phyloP scores from a whole-genome alignment of 2,329 filamentous ascomycete genomes.

The Pleoardoris graminearum region DNA sequence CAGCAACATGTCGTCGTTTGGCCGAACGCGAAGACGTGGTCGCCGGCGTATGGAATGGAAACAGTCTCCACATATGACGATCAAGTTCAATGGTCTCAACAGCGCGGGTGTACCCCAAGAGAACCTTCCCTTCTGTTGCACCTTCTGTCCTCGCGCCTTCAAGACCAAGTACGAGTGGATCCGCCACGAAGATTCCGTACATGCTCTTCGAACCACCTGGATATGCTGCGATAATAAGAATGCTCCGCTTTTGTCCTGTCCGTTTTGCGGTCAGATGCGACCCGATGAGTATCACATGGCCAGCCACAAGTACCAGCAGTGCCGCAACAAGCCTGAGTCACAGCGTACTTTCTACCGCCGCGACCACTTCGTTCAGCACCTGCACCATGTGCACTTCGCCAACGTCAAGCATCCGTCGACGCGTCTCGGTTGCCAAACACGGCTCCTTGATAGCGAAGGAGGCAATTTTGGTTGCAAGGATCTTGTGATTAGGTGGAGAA shows the following conservation, averaged over 20 bases:
- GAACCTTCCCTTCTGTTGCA: slow-evolving; percentile 43
- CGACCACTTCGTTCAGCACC: slow-evolving; percentile 42
- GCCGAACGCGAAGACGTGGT: slow-evolving; percentile 39
- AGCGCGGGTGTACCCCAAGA: slow-evolving; percentile 34
- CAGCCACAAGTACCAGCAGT: slow-evolving; percentile 42
- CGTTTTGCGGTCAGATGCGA: slow-evolving; percentile 36
- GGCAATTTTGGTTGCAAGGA: slow-evolving; percentile 43
- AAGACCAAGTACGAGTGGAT: slow-evolving; percentile 45
- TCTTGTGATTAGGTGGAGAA: slow-evolving; percentile 40
- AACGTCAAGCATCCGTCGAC: slow-evolving; percentile 41
- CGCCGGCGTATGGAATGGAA: slow-evolving; percentile 42
- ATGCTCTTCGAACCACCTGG: slow-evolving; percentile 44
- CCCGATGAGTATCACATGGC: slow-evolving; percentile 43
- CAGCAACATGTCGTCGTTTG: slow-evolving; percentile 42
- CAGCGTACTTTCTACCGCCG: slow-evolving; percentile 44
- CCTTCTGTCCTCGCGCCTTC: slow-evolving; percentile 42
- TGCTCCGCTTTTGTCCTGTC: slow-evolving; percentile 30
- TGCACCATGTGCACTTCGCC: slow-evolving; percentile 42
- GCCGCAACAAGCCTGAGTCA: slow-evolving; percentile 37
- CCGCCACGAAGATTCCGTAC: slow-evolving; percentile 44
- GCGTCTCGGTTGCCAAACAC: slow-evolving; percentile 38
- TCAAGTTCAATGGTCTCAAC: slow-evolving; percentile 36
- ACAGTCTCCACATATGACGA: slow-evolving; percentile 32
- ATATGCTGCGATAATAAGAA: slow-evolving; percentile 40
- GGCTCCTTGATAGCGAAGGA: slow-evolving; percentile 32